phyloP scores from a whole-genome alignment of 2,329 filamentous ascomycete genomes.

The Claviceps monticola region DNA sequence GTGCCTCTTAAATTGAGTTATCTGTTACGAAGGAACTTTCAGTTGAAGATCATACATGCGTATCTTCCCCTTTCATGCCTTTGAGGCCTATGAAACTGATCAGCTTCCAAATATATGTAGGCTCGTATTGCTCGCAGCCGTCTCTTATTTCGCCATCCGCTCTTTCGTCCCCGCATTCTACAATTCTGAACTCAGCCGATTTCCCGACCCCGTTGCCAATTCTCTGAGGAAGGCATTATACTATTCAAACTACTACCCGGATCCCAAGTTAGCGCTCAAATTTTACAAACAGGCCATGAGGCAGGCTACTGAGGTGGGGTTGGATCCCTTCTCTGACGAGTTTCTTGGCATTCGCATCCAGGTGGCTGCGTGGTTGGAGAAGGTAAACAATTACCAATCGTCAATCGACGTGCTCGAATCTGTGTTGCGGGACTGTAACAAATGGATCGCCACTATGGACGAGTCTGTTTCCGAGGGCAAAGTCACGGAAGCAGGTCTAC shows the following conservation, averaged over 20 bases:
- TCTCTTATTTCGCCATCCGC: slow-evolving; percentile 19
- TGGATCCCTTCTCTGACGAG: slow-evolving; percentile 86
- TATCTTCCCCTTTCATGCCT: neutral
- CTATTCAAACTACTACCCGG: slow-evolving; percentile 64
- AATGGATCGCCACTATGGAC: slow-evolving; percentile 44
- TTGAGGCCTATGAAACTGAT: neutral
- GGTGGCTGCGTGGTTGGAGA: slow-evolving; percentile 66
- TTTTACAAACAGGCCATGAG: slow-evolving; percentile 72
- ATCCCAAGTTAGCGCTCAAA: slow-evolving; percentile 64
- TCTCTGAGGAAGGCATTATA: slow-evolving; percentile 75
- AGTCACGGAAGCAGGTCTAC: slow-evolving; percentile 25
- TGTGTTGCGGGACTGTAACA: slow-evolving; percentile 54
- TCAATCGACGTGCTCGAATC: slow-evolving; percentile 67
- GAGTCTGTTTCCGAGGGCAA: slow-evolving; percentile 33
- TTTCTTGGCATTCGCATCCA: slow-evolving; percentile 81
- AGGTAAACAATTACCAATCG: slow-evolving; percentile 53
- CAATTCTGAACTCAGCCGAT: slow-evolving; percentile 39
- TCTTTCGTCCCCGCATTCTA: slow-evolving; percentile 43
- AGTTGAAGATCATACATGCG: neutral
- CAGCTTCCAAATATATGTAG: slow-evolving; percentile 9
- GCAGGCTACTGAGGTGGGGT: slow-evolving; percentile 54
- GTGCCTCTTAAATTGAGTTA: neutral
- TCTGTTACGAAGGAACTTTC: neutral
- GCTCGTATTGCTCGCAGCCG: slow-evolving; percentile 15
- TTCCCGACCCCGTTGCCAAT: slow-evolving; percentile 58